Evolutionary conservation across 768 basidiomycete genomes (phyloP).

Genomic region (Mycena vulgaris): DNA sequence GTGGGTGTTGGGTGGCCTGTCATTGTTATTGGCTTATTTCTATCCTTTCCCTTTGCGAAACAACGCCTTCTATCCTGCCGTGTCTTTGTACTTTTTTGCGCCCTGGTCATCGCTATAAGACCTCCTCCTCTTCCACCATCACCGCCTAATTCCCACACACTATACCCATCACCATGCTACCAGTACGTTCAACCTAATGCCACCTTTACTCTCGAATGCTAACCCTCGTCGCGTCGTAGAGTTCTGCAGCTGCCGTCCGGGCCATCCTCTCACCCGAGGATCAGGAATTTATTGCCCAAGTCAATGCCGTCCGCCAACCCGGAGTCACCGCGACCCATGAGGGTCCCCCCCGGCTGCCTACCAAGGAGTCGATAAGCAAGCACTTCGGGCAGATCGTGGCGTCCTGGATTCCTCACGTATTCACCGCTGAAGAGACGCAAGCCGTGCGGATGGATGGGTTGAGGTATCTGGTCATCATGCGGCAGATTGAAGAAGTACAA

Average conservation of each 20-base stretch:
- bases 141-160: neutral
- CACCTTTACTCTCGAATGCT: neutral
- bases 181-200: constrained; percentile 13
- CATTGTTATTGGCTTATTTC: constrained; percentile 5
- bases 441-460: constrained; percentile 30
- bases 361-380: neutral
- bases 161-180: neutral
- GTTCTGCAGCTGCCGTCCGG: neutral
- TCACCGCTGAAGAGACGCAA: constrained; percentile 34
- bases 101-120: constrained; percentile 18
- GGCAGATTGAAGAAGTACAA: constrained; percentile 36
- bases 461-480: constrained; percentile 35
- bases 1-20: constrained; percentile 9
- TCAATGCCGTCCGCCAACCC: constrained; percentile 17
- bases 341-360: constrained; percentile 1
- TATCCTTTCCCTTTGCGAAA: constrained; percentile 6
- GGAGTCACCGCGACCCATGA: constrained; percentile 10
- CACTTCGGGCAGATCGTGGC: constrained; percentile 47
- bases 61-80: constrained; percentile 18
- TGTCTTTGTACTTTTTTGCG: constrained; percentile 30
- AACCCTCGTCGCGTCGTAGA: constrained; percentile 11
- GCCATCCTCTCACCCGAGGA: constrained; percentile 20
- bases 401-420: constrained; percentile 35
- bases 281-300: constrained; percentile 21
- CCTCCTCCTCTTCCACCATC: neutral